Conservation (phyloP, 2,329 filamentous ascomycete genomes). For the Pseudopyricularia cyperi region DNA sequence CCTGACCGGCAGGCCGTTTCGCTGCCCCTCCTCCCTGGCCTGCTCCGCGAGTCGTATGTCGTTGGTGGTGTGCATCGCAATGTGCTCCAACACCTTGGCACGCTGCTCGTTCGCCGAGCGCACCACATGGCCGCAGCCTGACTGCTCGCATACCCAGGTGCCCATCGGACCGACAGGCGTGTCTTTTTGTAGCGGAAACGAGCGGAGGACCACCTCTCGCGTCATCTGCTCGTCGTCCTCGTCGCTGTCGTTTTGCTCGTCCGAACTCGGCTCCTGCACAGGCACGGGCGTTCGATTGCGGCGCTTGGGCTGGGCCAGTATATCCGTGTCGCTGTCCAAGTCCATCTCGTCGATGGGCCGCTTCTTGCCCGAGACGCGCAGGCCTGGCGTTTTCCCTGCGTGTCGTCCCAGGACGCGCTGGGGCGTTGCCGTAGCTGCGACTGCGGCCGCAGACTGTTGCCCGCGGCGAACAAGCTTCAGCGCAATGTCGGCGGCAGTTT, state of each 20-base stretch:
- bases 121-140: slow-evolving; percentile 51
- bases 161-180: slow-evolving; percentile 42
- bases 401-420: slow-evolving; percentile 4
- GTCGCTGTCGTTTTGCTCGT: slow-evolving; percentile 4
- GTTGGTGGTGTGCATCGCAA: not conserved
- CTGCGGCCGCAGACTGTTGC: not conserved
- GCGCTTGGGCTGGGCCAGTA: not conserved
- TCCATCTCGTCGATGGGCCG: slow-evolving; percentile 22
- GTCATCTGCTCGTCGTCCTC: slow-evolving; percentile 5
- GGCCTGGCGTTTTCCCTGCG: slow-evolving; percentile 29
- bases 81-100: not conserved
- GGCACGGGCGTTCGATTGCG: slow-evolving; percentile 3
- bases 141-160: slow-evolving; percentile 53
- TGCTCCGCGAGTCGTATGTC: not conserved
- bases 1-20: not conserved
- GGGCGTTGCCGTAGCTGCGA: not conserved
- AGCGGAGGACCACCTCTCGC: slow-evolving; percentile 27
- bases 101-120: slow-evolving; percentile 30
- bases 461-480: slow-evolving; percentile 12
- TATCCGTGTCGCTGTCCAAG: slow-evolving; percentile 24
- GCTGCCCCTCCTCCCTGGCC: not conserved
- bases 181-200: slow-evolving; percentile 35
- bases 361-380: slow-evolving; percentile 32
- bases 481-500: slow-evolving; percentile 9
- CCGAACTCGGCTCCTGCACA: slow-evolving; percentile 2